Conservation (phyloP, 2,329 filamentous ascomycete species). For the Calonectria naviculata region DNA sequence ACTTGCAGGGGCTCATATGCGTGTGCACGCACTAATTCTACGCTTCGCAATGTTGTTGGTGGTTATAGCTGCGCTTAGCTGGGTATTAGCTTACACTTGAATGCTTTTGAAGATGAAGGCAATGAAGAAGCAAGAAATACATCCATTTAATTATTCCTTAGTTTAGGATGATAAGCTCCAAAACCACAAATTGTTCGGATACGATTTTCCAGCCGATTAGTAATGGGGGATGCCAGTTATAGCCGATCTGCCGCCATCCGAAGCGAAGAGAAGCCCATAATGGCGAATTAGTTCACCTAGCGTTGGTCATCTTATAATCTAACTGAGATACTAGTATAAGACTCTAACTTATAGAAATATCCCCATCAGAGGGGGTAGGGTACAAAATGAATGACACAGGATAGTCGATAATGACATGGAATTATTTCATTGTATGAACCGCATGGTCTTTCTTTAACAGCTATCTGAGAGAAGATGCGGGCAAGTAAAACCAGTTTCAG, state of each 20-base stretch:
- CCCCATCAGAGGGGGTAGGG: no score
- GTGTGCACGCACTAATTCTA: neutral
- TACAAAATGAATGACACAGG: no score
- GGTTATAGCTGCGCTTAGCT: neutral
- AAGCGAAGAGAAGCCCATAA: neutral
- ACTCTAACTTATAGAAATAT: no score
- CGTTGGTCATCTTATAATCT: no score
- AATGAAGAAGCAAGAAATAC: no score
- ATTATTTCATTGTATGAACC: no score
- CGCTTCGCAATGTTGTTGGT: neutral
- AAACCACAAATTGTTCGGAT: neutral
- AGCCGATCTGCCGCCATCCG: neutral
- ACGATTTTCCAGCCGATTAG: neutral
- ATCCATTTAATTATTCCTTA: neutral
- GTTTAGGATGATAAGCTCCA: no score
- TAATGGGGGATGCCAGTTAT: neutral
- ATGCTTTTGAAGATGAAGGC: neutral
- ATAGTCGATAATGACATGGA: no score
- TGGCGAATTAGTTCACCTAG: no score
- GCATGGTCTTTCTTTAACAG: no score
- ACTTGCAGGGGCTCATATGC: neutral
- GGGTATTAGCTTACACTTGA: neutral
- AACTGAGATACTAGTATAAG: no score
- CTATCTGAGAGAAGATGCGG: neutral
- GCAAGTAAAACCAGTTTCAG: neutral